Conservation (phyloP, 2,329 filamentous ascomycete species). For the Sordariomycetes sp. region DNA sequence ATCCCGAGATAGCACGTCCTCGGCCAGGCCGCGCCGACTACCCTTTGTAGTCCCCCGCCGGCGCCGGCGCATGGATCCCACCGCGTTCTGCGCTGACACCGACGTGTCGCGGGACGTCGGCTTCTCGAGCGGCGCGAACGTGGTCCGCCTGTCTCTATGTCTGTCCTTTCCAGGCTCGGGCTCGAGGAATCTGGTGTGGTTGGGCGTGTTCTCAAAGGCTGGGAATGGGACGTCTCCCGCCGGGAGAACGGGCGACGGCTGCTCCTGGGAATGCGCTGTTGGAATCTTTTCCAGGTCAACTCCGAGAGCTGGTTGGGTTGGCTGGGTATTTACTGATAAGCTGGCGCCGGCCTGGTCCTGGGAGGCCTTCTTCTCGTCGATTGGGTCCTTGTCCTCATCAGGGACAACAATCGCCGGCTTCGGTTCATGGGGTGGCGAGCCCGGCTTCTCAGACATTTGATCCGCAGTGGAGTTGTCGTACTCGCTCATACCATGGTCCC, state of each 20-base stretch:
- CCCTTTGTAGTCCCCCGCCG: conserved; percentile 61
- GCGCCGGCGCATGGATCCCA: conserved; percentile 47
- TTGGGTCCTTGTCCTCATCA: conserved; percentile 14
- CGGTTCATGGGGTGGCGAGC: conserved; percentile 11
- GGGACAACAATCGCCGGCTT: conserved; percentile 20
- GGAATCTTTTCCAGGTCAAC: conserved; percentile 15
- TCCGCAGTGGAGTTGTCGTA: conserved; percentile 7
- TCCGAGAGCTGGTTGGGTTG: not conserved
- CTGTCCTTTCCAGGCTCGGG: conserved; percentile 18
- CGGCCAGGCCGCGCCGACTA: conserved; percentile 54
- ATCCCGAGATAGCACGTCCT: conserved; percentile 64
- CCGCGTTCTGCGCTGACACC: conserved; percentile 17
- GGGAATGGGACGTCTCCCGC: conserved; percentile 35
- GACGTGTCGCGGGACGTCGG: conserved; percentile 25
- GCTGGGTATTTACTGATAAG: not conserved
- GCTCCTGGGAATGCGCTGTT: conserved; percentile 18
- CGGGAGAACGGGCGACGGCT: conserved; percentile 29
- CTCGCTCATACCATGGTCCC: conserved; percentile 1
- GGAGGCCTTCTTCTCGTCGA: conserved; percentile 30
- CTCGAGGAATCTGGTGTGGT: conserved; percentile 17
- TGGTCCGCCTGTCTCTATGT: conserved; percentile 37
- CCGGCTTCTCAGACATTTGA: conserved; percentile 19
- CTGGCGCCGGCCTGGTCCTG: conserved; percentile 1
- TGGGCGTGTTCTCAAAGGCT: conserved; percentile 25
- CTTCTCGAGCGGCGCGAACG: conserved; percentile 44